Conservation (phyloP, 2,329 filamentous ascomycete genomes). For the Magnaporthales sp. region DNA sequence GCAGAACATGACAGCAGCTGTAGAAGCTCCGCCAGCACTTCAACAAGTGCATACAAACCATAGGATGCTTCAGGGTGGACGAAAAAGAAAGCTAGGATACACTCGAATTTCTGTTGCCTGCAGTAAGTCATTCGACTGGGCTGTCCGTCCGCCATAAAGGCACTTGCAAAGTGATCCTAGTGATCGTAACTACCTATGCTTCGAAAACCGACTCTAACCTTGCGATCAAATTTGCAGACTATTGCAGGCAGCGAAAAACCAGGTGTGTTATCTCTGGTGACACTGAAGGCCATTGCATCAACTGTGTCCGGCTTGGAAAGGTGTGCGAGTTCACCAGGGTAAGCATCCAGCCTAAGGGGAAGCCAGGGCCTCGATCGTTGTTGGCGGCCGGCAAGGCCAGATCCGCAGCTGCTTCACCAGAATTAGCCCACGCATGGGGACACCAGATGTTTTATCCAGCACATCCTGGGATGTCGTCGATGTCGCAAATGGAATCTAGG, state of each 20-base stretch:
- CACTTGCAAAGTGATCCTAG: background rate
- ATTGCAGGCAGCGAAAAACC: constrained; percentile 90
- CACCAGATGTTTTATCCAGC: constrained; percentile 29
- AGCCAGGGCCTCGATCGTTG: constrained; percentile 28
- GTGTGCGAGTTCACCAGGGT: constrained; percentile 90
- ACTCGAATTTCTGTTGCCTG: constrained; percentile 93
- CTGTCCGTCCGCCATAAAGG: too few relatives aligned
- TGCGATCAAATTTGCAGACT: constrained; percentile 44
- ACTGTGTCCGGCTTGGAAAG: constrained; percentile 90
- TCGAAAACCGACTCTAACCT: background rate
- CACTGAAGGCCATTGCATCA: constrained; percentile 68
- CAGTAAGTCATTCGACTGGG: constrained; percentile 52
- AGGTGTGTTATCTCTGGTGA: constrained; percentile 76
- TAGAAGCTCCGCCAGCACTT: constrained; percentile 1
- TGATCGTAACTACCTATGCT: background rate
- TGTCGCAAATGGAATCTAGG: constrained; percentile 35
- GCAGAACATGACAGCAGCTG: constrained; percentile 18
- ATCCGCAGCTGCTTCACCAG: constrained; percentile 42
- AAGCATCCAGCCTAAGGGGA: constrained; percentile 55
- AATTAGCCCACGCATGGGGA: constrained; percentile 32
- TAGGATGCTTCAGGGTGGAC: constrained; percentile 33
- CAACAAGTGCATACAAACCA: constrained; percentile 17
- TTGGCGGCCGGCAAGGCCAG: constrained; percentile 26
- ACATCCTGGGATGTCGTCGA: constrained; percentile 32
- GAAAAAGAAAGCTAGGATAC: constrained; percentile 78